These are phyloP conservation scores for Linum lewisii DNA, from an alignment of 345 rosid species.

Conservation along the genomic window DNA sequence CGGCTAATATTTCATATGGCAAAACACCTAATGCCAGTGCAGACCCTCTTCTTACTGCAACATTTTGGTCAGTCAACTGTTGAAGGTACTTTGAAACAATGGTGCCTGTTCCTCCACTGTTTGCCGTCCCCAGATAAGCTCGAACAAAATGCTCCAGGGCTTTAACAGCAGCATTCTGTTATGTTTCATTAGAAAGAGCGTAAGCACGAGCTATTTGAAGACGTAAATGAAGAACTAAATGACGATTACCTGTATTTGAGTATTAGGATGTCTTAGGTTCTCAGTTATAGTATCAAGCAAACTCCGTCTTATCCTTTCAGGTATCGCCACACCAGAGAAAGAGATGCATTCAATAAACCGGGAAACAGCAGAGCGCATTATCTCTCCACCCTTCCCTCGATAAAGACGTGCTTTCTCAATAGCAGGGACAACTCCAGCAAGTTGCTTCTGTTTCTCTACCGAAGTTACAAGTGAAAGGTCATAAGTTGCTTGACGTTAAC, in stretches of 20 bases:
- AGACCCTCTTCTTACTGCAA: conserved; percentile 86
- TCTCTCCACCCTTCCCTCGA: conserved; percentile 98
- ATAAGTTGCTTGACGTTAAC: background rate
- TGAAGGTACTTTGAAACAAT: conserved; percentile 51
- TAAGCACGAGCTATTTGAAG: conserved; percentile 2
- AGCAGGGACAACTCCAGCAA: conserved; percentile 75
- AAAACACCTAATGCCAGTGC: conserved; percentile 81
- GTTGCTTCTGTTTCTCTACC: conserved; percentile 57
- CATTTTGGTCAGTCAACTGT: conserved; percentile 65
- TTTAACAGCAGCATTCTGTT: conserved; percentile 65
- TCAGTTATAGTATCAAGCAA: conserved; percentile 69
- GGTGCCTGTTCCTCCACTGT: conserved; percentile 26
- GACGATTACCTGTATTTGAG: conserved; percentile 75
- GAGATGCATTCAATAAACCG: conserved; percentile 83
- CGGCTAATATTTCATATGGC: conserved; percentile 56
- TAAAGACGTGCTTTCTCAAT: conserved; percentile 96
- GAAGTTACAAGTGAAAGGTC: conserved; percentile 1
- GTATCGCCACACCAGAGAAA: conserved; percentile 37
- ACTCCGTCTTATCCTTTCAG: conserved; percentile 58
- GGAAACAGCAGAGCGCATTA: conserved; percentile 96
- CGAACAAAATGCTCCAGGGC: conserved; percentile 62
- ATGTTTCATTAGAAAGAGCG: conserved; percentile 9
- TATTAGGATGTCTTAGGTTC: conserved; percentile 88
- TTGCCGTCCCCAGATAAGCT: conserved; percentile 38
- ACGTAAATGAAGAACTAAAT: conserved; percentile 14